Evolutionary conservation across 2,329 filamentous ascomycete genomes (phyloP).

Genomic region (Ceratocystiopsis sp.): DNA sequence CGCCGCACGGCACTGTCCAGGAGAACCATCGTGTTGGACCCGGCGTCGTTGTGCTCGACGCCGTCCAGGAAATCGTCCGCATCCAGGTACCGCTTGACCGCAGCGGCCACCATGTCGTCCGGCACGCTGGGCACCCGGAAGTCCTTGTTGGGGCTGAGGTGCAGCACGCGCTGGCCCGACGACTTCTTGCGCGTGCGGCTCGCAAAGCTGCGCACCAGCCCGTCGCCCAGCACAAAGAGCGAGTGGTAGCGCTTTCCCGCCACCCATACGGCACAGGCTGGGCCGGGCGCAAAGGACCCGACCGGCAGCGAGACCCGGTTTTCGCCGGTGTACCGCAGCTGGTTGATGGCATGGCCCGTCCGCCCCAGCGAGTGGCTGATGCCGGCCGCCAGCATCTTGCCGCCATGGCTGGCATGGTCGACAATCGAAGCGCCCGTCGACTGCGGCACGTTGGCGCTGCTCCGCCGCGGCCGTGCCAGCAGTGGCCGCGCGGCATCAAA

Average conservation of each 20-base stretch:
- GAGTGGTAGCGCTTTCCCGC: slow-evolving; percentile 43
- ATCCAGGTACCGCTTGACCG: slow-evolving; percentile 38
- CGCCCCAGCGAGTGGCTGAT: slow-evolving; percentile 60
- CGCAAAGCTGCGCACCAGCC: slow-evolving; percentile 48
- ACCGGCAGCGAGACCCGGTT: slow-evolving; percentile 55
- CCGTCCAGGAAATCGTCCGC: slow-evolving; percentile 39
- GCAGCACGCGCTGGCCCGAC: slow-evolving; percentile 34
- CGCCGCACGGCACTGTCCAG: slow-evolving; percentile 16
- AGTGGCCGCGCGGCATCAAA: slow-evolving; percentile 49
- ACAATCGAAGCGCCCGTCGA: slow-evolving; percentile 29
- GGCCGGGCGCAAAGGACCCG: slow-evolving; percentile 33
- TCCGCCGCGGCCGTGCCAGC: slow-evolving; percentile 36
- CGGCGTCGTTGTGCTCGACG: slow-evolving; percentile 34
- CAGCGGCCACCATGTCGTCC: slow-evolving; percentile 38
- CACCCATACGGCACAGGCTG: slow-evolving; percentile 48
- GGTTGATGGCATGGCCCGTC: slow-evolving; percentile 51
- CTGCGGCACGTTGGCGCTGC: slow-evolving; percentile 24
- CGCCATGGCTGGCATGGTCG: slow-evolving; percentile 50
- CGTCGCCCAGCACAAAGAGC: slow-evolving; percentile 48
- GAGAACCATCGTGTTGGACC: slow-evolving; percentile 36
- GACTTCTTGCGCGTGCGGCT: slow-evolving; percentile 38
- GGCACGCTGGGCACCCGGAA: slow-evolving; percentile 48
- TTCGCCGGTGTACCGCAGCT: slow-evolving; percentile 57
- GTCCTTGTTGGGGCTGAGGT: slow-evolving; percentile 44
- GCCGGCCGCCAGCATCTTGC: slow-evolving; percentile 54